These are phyloP conservation scores for Boletus sp. DNA, from an alignment of 768 basidiomycete species.

Conservation along the genomic window DNA sequence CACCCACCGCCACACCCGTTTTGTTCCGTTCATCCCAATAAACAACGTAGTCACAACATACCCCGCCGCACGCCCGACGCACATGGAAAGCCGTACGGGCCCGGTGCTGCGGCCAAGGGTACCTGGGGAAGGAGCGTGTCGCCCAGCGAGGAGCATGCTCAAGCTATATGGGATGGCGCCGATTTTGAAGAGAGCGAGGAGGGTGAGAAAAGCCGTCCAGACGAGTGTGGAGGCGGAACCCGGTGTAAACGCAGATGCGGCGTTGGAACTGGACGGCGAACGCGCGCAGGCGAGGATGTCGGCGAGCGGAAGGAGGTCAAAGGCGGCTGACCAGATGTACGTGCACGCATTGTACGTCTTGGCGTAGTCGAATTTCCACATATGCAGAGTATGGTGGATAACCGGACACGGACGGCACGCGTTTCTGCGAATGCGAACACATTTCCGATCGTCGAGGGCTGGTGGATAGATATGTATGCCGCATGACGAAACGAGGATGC, in stretches of 20 bases:
- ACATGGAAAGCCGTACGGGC: slow-evolving; percentile 55
- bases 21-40: slow-evolving; percentile 11
- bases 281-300: slow-evolving; percentile 43
- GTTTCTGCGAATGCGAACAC: slow-evolving; percentile 50
- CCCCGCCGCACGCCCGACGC: slow-evolving; percentile 47
- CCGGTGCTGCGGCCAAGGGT: slow-evolving; percentile 57
- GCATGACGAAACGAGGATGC: neutral
- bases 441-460: slow-evolving; percentile 57
- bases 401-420: slow-evolving; percentile 46
- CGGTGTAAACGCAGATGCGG: slow-evolving; percentile 11
- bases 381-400: slow-evolving; percentile 52
- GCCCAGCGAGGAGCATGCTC: slow-evolving; percentile 60
- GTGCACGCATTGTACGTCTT: slow-evolving; percentile 51
- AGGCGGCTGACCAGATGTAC: slow-evolving; percentile 51
- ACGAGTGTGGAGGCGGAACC: slow-evolving; percentile 28
- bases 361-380: slow-evolving; percentile 43
- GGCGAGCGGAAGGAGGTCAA: slow-evolving; percentile 46
- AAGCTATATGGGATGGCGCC: slow-evolving; percentile 35
- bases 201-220: slow-evolving; percentile 46
- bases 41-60: slow-evolving; percentile 45
- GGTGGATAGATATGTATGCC: too few relatives aligned
- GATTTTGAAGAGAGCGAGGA: slow-evolving; percentile 38
- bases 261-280: neutral
- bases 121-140: slow-evolving; percentile 23
- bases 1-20: slow-evolving; percentile 4